phyloP scores from a whole-genome alignment of 2,329 filamentous ascomycete genomes.

The Xylaria sp. region DNA sequence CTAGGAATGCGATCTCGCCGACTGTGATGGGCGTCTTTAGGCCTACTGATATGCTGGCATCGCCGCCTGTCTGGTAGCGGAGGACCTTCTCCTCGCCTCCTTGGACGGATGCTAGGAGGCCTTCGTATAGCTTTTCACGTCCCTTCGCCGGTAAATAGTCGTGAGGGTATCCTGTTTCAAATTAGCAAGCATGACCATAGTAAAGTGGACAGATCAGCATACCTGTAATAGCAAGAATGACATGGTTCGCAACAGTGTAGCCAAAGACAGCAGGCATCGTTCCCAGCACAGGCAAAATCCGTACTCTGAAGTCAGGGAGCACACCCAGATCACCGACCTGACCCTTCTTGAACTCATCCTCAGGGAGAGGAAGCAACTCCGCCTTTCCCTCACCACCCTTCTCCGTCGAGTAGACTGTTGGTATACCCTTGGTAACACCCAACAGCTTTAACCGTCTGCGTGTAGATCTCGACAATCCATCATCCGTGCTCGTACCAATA shows the following conservation, averaged over 20 bases:
- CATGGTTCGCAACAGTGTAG: constrained; percentile 83
- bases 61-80: constrained; percentile 42
- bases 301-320: constrained; percentile 84
- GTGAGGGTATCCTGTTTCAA: constrained; percentile 66
- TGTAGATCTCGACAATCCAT: constrained; percentile 80
- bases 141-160: constrained; percentile 78
- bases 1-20: constrained; percentile 78
- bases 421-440: constrained; percentile 79
- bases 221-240: constrained; percentile 70
- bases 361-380: constrained; percentile 75
- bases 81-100: constrained; percentile 72
- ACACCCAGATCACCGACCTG: constrained; percentile 81
- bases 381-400: constrained; percentile 88
- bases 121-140: constrained; percentile 87
- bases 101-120: constrained; percentile 70
- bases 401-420: constrained; percentile 89
- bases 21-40: constrained; percentile 72
- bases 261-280: constrained; percentile 98
- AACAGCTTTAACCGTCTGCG: constrained; percentile 69
- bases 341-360: constrained; percentile 84
- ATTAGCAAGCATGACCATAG: constrained; percentile 6
- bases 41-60: constrained; percentile 54
- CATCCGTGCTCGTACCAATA: constrained; percentile 81
- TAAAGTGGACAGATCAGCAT: constrained; percentile 3
- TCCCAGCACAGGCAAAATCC: constrained; percentile 90